Evolutionary conservation across 2,329 filamentous ascomycete species (phyloP), one percentile per base, ranked within the genome.

Genomic region (Fusarium sp.): DNA sequence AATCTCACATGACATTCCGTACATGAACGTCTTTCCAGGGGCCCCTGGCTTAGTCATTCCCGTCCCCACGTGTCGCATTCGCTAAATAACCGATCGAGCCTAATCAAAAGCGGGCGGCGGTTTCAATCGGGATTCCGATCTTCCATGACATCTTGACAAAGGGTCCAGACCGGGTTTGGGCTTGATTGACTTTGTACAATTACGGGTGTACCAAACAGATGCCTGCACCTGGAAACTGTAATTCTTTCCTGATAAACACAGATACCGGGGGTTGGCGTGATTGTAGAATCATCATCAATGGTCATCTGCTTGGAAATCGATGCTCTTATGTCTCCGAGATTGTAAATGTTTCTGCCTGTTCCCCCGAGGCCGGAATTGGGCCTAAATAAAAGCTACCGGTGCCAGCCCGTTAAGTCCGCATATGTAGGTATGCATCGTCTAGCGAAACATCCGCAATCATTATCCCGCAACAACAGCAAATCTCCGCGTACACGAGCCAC

Each of bases 311-410:
- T 23, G 18, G 18, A 23, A 23, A 23, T 23, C 18, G 18, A 23
- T 23, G 18, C 18, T 23, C 18, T 34, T 11, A 11, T 34, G 31
- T 34, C 31, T 8, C 31, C 16, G 8, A 30, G 40, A 11, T 12
- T 56, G 31, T 34, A 47, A 40, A 48, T 40, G 16, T 23, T 57
- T 57, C 43, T 56, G 41, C 41, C 53, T 56, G 28, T 15, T 37
- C 43, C 36, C 30, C 40, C 18, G 37, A 23, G 31, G 7, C 18
- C 37, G 51, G 51, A 30, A 18, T 54, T 54, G n/a, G 11, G 30
- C 30, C 16, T 31, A 37, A 56, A 56, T 31, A 46, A 56, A 56
- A 56, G 52, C 40, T 31, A 34, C 31, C 31, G 31, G 11, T 34
- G 52, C 18, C 16, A 44, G 31, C 52, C 52, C 40, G 18, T 10